Base-by-base conservation (phyloP, 495 filamentous ascomycete species). In the Endocarpon pusillum region DNA sequence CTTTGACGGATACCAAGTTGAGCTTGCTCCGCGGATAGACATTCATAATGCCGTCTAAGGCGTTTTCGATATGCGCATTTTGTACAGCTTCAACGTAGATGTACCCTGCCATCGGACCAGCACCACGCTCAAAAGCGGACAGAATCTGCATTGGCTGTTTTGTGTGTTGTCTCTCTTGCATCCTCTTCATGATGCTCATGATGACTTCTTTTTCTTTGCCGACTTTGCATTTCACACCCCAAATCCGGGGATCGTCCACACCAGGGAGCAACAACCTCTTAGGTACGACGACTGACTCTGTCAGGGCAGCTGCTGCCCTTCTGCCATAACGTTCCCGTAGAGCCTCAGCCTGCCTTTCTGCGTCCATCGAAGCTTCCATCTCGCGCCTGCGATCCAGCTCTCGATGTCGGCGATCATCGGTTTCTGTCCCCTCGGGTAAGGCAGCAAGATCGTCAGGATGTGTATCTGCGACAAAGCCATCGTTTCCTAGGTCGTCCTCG, bases 191-290 rank as follows among this genome's bases (percentile, higher is more conserved):
- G 44, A 96, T 78, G 16, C 71, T 68, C 45, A 80, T 78, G 19
- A 99, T 63, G 16, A 93, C 75, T 44, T 96, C 89, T 26, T 76
- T 67, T 56, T 99, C 91, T 58, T 96, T 96, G 30, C 86, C 86
- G 36, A 81, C 78, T 48, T 91, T 92, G 59, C 83, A 92, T 43
- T 77, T 79, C 29, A 91, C 75, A 41, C 78, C 86, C 82, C 83
- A 99, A 46, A 99, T 94, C 42, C 80, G 83, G 6, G 89, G 91
- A 49, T 96, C 91, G 26, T 94, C 77, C 10, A 94, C 84, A 45
- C 81, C 85, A 5, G 91, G 91, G 8, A 94, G 70, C n/a, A 94
- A 61, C 14, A 94, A 60, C 29, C 83, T 71, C 46, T 83, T 80
- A n/a, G 85, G 82, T 3, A 93, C 73, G 15, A 86, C 69, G 12